Conservation (phyloP, 2,329 filamentous ascomycete genomes). For the Ceratocystis eucalypticola region DNA sequence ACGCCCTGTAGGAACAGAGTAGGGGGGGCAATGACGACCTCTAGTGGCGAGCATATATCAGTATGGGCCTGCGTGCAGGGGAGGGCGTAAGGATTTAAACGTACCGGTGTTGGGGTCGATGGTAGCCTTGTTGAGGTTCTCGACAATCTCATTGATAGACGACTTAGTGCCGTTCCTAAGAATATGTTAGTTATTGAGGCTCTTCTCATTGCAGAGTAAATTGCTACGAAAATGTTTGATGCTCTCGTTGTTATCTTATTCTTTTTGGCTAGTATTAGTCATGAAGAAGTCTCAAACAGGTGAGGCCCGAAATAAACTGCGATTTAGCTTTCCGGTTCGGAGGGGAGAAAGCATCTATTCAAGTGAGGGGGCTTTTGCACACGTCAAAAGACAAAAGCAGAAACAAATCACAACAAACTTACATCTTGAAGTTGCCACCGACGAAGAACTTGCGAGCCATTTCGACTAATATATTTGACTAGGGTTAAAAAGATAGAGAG, state of each 20-base stretch:
- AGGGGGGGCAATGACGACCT: slow-evolving; percentile 90
- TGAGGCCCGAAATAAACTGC: slow-evolving; percentile 10
- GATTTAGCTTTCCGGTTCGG: slow-evolving; percentile 20
- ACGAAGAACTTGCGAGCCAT: slow-evolving; percentile 97
- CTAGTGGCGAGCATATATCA: slow-evolving; percentile 31
- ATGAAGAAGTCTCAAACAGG: background rate
- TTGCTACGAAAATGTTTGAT: background rate
- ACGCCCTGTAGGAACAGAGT: slow-evolving; percentile 80
- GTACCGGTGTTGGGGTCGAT: slow-evolving; percentile 43
- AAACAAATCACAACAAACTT: slow-evolving; percentile 28
- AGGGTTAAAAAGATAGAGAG: background rate
- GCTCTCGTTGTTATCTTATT: background rate
- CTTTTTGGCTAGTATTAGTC: background rate
- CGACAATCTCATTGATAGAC: slow-evolving; percentile 81
- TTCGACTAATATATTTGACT: slow-evolving; percentile 33
- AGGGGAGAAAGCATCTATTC: background rate
- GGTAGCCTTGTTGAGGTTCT: slow-evolving; percentile 73
- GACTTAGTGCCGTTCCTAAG: slow-evolving; percentile 82
- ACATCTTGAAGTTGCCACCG: slow-evolving; percentile 99
- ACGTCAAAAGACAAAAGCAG: slow-evolving; percentile 1
- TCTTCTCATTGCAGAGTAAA: background rate
- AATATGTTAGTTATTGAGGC: background rate
- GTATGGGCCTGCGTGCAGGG: background rate
- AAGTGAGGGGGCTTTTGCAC: slow-evolving; percentile 12
- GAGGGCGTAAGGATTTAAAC: background rate